Base-by-base conservation (phyloP, 768 basidiomycete species). In the Boletellus emodensis region DNA sequence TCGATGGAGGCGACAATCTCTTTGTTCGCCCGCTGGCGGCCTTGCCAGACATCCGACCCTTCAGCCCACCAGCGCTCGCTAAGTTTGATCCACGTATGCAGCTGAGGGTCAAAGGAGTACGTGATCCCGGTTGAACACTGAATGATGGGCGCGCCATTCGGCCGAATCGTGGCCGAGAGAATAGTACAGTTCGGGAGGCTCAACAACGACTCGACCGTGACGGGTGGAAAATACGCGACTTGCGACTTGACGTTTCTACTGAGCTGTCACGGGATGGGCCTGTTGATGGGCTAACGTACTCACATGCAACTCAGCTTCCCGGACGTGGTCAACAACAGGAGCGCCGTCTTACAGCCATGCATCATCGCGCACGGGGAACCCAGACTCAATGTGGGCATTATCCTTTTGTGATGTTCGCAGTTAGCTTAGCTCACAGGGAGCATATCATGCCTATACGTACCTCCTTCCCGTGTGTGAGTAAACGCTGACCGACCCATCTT, bases 381-480 rank as follows among this genome's bases (percentile, higher is more conserved):
- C 20, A 98, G 76, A 37, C 75, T 76, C 52, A 97, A 55, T 1
- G 83, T 83, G 1, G 91, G 85, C 74, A 94, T 82, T 22, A 90
- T 62, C 59, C 95, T 96, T 44, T 34, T 8, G 24, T 17, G 13
- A 14, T 12, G n/a, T 44, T 37, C 14, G 9, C 40, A 1, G 50
- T 62, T 9, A 57, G 46, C 22, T 36, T 26, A 11, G 13, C 32
- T 15, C 18, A 28, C 1, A 7, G 4, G 5, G 3, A 7, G n/a
- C 15, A 2, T 6, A 18, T 6, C 17, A 13, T 44, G 14, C 14
- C 45, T 45, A 44, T 34, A 14, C 81, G 49, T 56, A 93, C 94
- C 87, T 80, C 65, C 94, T 72, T 5, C 95, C 95, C 0, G 84
- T 84, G 41, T 78, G 78, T 4, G 92, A 88, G 69, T 97, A 97